Evolutionary conservation across 208 protist species (phyloP), one percentile per base, ranked within the genome.

Genomic region (Leishmania aethiopica): DNA sequence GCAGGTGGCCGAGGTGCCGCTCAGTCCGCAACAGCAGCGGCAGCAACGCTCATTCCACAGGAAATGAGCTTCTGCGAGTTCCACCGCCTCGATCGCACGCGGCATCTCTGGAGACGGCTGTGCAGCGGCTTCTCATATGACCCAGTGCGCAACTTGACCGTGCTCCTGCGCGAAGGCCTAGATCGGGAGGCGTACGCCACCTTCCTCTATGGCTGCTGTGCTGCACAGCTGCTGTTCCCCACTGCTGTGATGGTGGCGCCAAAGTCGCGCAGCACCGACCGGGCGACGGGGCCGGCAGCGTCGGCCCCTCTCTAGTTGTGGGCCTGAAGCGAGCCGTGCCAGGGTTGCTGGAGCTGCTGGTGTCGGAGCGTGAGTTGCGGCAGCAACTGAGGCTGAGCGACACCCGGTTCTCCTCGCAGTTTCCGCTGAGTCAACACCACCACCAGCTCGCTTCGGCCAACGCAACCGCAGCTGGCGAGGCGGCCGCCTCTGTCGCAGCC

Each of bases 121-220:
- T 84, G 79, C 19, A 70, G 47, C 22, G 90, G 89, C 64, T 95
- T 95, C 79, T 75, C 86, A 1, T 72, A 85, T 17, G 80, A 93
- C 42, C 83, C 85, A 4, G 8, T 86, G 19, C 75, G 76, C 55
- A 89, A 89, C 75, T 75, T 95, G 25, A 79, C 62, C 4, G 80
- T 95, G 22, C 88, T 97, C 32, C 62, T 91, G n/a, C 47, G 88
- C 35, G 91, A 95, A 49, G 91, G 89, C 19, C 25, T 67, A 2
- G 94, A 97, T 78, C 86, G 89, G 62, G 94, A 97, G 86, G 88
- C 88, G 45, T 95, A 89, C 71, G 67, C 84, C 22, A 75, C 94
- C 5, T 95, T 95, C 72, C 85, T 88, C 28, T 97, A 95, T 77
- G 94, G 90, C 42, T 85, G 87, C 67, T 84, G 86, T 57, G 74